These are phyloP conservation scores for Tripidium arundinaceum DNA, from an alignment of 202 grass and related monocot genomes.

Conservation along the genomic window DNA sequence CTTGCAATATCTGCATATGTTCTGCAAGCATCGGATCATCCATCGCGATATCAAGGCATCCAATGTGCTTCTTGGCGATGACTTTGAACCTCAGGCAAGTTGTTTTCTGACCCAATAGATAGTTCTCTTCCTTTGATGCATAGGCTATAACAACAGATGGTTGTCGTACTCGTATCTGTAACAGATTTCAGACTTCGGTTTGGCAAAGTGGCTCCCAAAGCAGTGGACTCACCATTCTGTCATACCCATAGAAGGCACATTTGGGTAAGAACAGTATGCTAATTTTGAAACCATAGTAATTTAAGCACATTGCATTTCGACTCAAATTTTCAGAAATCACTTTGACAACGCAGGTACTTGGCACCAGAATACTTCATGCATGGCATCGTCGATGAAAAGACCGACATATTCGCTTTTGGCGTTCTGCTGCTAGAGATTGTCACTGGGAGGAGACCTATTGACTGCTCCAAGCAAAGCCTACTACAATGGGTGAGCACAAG, in stretches of 20 bases:
- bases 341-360: constrained; percentile 59
- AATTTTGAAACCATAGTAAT: neutral
- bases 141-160: neutral
- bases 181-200: constrained; percentile 93
- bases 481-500: constrained; percentile 65
- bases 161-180: neutral
- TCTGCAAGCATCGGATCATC: constrained; percentile 78
- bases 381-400: constrained; percentile 85
- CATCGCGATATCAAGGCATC: constrained; percentile 93
- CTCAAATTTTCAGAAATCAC: neutral
- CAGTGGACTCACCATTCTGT: constrained; percentile 95
- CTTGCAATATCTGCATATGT: constrained; percentile 87
- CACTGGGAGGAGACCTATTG: constrained; percentile 78
- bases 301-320: neutral
- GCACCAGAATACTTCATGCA: constrained; percentile 98
- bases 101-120: neutral
- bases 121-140: neutral
- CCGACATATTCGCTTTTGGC: constrained; percentile 78
- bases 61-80: constrained; percentile 70
- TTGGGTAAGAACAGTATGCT: constrained; percentile 48
- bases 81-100: constrained; percentile 81
- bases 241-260: constrained; percentile 90
- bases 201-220: constrained; percentile 95
- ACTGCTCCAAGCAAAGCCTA: constrained; percentile 78
- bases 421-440: constrained; percentile 77